These are phyloP conservation scores for Pythium volutum DNA, from an alignment of 352 stramenopile species.

Conservation along the genomic window DNA sequence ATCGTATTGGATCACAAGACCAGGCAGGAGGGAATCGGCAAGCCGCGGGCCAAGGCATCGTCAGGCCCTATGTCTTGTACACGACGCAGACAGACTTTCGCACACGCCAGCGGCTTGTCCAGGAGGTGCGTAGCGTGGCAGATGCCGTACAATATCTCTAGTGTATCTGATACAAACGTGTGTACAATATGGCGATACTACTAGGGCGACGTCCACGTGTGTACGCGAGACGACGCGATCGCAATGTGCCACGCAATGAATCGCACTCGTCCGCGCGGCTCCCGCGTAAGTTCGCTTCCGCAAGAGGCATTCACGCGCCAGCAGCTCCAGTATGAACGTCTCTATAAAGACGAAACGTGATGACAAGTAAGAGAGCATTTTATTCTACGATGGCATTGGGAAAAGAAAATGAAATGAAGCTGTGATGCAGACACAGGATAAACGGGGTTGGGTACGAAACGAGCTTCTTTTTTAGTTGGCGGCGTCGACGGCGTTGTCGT, in stretches of 20 bases:
- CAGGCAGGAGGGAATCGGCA: background rate
- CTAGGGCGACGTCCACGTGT: conserved; percentile 40
- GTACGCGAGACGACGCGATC: conserved; percentile 56
- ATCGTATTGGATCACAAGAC: conserved; percentile 11
- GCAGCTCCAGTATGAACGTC: conserved; percentile 5
- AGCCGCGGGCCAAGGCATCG: conserved; percentile 1
- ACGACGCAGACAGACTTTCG: conserved; percentile 53
- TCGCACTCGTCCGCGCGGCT: conserved; percentile 37
- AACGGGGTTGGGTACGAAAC: no score
- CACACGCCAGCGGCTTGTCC: conserved; percentile 47
- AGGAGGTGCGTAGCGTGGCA: conserved; percentile 32
- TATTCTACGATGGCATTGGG: conserved; percentile 23
- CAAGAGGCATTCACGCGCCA: conserved; percentile 44
- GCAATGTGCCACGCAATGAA: conserved; percentile 48
- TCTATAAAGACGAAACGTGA: background rate
- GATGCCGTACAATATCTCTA: background rate
- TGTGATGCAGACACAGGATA: background rate
- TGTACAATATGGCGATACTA: background rate
- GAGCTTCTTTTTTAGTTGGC: conserved; percentile 29
- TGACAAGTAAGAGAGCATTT: conserved; percentile 17
- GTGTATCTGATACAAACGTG: background rate
- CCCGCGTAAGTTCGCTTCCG: conserved; percentile 44
- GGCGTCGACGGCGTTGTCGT: conserved; percentile 32
- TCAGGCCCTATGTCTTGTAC: conserved; percentile 57
- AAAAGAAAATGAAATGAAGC: conserved; percentile 2